phyloP scores from a whole-genome alignment of 805 yeast genomes.

The Candida taoyuanica region DNA sequence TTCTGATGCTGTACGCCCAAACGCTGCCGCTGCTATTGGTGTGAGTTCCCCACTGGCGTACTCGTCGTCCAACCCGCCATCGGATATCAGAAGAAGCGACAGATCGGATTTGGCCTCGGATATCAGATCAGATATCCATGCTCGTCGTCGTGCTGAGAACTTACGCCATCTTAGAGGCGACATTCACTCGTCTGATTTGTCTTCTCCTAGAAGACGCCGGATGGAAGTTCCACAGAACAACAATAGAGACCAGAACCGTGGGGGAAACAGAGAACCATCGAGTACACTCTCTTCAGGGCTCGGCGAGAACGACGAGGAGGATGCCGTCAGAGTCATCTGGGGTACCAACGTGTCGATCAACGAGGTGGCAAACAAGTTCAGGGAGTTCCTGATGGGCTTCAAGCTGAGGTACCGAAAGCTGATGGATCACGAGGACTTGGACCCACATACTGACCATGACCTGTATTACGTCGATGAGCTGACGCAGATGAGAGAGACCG shows the following conservation, averaged over 20 bases:
- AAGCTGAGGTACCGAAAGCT: constrained; percentile 66
- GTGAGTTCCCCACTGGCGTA: constrained; percentile 44
- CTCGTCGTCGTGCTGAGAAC: constrained; percentile 39
- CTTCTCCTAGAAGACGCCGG: constrained; percentile 66
- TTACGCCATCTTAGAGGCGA: constrained; percentile 68
- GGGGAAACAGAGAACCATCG: constrained; percentile 26
- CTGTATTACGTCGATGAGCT: constrained; percentile 70
- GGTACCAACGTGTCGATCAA: constrained; percentile 95
- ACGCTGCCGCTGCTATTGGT: constrained; percentile 14
- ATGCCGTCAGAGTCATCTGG: constrained; percentile 92
- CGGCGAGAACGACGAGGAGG: constrained; percentile 42
- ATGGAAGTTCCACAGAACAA: constrained; percentile 42
- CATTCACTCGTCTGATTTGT: constrained; percentile 64
- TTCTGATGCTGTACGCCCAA: too few species aligned
- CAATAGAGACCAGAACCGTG: constrained; percentile 1
- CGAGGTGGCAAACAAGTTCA: constrained; percentile 75
- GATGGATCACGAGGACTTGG: constrained; percentile 34
- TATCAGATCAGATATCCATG: constrained; percentile 40
- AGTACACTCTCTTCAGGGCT: constrained; percentile 16
- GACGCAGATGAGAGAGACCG: constrained; percentile 69
- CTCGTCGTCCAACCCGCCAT: constrained; percentile 33
- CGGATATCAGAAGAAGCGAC: constrained; percentile 26
- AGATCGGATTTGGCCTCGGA: constrained; percentile 34
- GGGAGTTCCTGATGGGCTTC: constrained; percentile 80
- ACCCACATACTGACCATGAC: constrained; percentile 59